Evolutionary conservation across 345 rosid species (phyloP).

Genomic region (Linum lewisii): DNA sequence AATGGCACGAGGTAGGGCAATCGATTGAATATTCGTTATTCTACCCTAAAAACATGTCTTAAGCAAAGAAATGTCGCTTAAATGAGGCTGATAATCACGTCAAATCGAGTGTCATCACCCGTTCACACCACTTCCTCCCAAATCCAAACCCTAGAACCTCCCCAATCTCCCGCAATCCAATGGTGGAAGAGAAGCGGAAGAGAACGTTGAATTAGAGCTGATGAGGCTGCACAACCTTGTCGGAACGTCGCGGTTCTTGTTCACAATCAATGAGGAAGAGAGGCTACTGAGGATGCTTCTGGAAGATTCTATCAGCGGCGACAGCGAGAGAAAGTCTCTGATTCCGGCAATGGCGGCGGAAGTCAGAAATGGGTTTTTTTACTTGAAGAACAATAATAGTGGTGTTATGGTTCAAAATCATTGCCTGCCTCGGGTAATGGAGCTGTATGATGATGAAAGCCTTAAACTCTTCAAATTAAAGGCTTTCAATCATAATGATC

Average conservation of each 20-base stretch:
- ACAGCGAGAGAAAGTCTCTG: constrained; percentile 10
- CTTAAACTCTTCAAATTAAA: not conserved
- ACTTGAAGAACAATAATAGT: constrained; percentile 27
- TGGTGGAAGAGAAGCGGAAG: constrained; percentile 18
- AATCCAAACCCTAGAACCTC: no score
- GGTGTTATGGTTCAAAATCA: constrained; percentile 22
- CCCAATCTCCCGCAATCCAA: no score
- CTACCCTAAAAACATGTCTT: no score
- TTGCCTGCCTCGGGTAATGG: constrained; percentile 44
- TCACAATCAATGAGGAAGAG: constrained; percentile 96
- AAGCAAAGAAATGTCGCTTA: no score
- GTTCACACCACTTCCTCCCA: no score
- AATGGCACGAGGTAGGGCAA: no score
- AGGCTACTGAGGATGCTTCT: constrained; percentile 46
- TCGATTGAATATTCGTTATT: no score
- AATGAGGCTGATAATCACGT: no score
- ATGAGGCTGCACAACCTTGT: constrained; percentile 80
- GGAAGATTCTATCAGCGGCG: no score
- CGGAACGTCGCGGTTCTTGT: constrained; percentile 80
- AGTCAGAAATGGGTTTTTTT: constrained; percentile 39
- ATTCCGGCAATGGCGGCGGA: constrained; percentile 6
- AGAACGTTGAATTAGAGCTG: constrained; percentile 65
- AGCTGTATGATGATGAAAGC: not conserved
- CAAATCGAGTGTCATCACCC: no score
- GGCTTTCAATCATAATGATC: not conserved